Base-by-base conservation (phyloP, 352 stramenopile genomes). In the Achlya hypogyna region DNA sequence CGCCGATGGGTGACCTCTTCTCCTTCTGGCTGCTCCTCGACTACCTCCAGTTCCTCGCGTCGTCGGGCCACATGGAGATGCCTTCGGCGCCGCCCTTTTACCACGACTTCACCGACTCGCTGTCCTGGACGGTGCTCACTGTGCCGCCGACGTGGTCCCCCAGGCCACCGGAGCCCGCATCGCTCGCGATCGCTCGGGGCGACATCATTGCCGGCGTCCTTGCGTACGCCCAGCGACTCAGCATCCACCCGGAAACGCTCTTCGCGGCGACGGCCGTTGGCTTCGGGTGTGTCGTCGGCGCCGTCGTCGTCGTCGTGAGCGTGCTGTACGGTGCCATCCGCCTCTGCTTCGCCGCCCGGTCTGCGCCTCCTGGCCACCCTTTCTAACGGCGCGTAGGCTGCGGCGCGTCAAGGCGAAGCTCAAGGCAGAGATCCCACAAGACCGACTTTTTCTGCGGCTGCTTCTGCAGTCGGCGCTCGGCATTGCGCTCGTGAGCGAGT, bases 401-500 rank as follows among this genome's bases (percentile, higher is more conserved):
- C 77, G 88, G 68, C 71, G 84, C 12, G 67, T 86, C 43, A 75
- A 88, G 34, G 71, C 82, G 62, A 75, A 78, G 20, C 65, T 90
- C 27, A 78, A 86, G n/a, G 32, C 29, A 12, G 79, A 90, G 32
- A 65, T 90, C 35, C 82, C 82, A 29, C 79, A 77, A 29, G 80
- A 79, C 8, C 85, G 87, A 71, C 71, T 90, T n/a, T 73, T 90
- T 18, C 71, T 88, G 70, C 78, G 82, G 10, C 63, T 88, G 49
- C 58, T 90, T 25, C 84, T 76, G 27, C 82, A 90, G 70, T 84
- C 78, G 18, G 86, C 78, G 54, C 65, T 90, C 28, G 88, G 79
- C 16, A 84, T 90, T 43, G 87, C 79, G 51, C 74, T 90, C n/a
- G 76, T 90, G 72, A 87, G 79, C 62, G 82, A 90, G 63, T 90